Percentiles rank a stretch among this genome's conserved stretches.
phyloP scores from a whole-genome alignment of 345 rosid species.

The Dimocarpus longan region DNA sequence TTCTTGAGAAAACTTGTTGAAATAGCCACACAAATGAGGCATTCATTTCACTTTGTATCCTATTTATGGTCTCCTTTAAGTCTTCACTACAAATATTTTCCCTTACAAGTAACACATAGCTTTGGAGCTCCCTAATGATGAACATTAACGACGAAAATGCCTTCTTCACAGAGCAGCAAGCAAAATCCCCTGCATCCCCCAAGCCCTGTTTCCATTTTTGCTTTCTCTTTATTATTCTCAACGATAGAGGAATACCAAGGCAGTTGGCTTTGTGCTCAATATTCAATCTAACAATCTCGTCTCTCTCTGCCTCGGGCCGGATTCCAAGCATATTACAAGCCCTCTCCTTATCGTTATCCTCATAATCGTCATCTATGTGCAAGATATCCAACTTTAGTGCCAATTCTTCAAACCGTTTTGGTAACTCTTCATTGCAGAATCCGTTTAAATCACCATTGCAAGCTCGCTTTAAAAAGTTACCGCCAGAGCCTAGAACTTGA shows the following conservation, averaged over 20 bases:
- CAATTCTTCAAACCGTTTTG: constrained; percentile 14
- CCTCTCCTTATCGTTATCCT: constrained; percentile 2
- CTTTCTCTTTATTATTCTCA: constrained; percentile 67
- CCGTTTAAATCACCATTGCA: constrained; percentile 24
- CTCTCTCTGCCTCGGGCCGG: constrained; percentile 45
- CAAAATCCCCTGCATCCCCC: constrained; percentile 44
- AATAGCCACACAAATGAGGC: constrained; percentile 69
- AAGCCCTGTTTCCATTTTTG: constrained; percentile 48
- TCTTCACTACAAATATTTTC: constrained; percentile 45
- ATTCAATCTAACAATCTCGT: constrained; percentile 34
- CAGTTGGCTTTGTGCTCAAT: constrained; percentile 60
- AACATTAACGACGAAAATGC: constrained; percentile 74
- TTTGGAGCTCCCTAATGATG: constrained; percentile 70
- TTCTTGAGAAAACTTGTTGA: constrained; percentile 59
- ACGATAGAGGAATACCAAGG: constrained; percentile 57
- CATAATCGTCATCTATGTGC: neutral
- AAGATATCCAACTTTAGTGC: neutral
- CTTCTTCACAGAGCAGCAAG: constrained; percentile 57
- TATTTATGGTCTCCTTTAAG: constrained; percentile 35
- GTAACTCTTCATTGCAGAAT: constrained; percentile 24
- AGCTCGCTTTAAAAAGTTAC: constrained; percentile 17
- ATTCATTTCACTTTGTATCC: constrained; percentile 57
- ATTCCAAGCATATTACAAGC: constrained; percentile 37
- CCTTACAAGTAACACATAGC: constrained; percentile 44
- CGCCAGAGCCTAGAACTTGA: constrained; percentile 25